phyloP scores from a whole-genome alignment of 139 green algal genomes.

The Diplosphaera chodatii region DNA sequence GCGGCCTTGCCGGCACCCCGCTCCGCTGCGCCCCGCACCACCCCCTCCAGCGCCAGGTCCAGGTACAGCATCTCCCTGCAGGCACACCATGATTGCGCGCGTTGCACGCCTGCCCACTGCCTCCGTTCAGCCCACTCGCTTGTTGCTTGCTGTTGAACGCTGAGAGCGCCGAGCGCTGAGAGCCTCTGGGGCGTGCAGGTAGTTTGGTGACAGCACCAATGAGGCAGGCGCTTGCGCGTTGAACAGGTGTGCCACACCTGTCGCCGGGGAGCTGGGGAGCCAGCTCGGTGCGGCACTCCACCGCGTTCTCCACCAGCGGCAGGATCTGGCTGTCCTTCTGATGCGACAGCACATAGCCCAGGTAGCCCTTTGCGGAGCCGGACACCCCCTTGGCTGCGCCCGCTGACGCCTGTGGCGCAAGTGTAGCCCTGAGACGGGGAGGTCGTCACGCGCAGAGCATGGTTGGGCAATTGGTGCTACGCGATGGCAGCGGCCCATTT shows the following conservation, averaged over 20 bases:
- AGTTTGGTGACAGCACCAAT: too few species aligned
- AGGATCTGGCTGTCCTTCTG: slow-evolving; percentile 54
- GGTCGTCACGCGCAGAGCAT: too few species aligned
- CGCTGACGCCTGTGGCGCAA: slow-evolving; percentile 30
- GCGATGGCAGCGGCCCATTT: too few species aligned
- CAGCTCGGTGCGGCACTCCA: slow-evolving; percentile 88
- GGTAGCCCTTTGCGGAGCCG: slow-evolving; percentile 57
- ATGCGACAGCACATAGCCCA: slow-evolving; percentile 78
- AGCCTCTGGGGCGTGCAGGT: too few species aligned
- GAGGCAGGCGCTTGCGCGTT: too few species aligned
- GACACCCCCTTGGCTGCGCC: slow-evolving; percentile 47
- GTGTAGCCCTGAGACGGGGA: too few species aligned
- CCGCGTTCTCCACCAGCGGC: slow-evolving; percentile 77
- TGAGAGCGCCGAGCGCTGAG: too few species aligned
- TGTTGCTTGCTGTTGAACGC: too few species aligned
- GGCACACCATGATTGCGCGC: too few species aligned
- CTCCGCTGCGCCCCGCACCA: slow-evolving; percentile 73
- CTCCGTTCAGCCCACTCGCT: too few species aligned
- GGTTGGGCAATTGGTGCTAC: too few species aligned
- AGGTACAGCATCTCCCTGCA: slow-evolving; percentile 90
- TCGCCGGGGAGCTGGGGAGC: slow-evolving; percentile 43
- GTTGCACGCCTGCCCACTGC: too few species aligned
- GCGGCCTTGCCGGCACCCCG: slow-evolving; percentile 37
- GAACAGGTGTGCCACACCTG: slow-evolving; percentile 21
- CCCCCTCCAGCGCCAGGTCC: slow-evolving; percentile 90